These are phyloP conservation scores for Gleditsia sinensis DNA, from an alignment of 306 rosid genomes.

Conservation along the genomic window DNA sequence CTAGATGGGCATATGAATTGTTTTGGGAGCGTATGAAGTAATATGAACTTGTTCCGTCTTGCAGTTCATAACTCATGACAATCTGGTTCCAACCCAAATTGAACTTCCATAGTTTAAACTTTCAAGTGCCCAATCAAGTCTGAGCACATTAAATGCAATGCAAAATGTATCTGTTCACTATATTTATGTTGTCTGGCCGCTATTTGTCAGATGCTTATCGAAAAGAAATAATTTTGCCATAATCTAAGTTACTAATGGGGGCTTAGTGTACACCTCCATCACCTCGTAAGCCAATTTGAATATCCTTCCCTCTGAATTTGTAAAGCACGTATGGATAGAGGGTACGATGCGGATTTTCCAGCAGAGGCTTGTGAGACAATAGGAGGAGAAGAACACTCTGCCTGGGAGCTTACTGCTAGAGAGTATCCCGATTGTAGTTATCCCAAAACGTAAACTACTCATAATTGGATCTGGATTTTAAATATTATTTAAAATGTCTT, in stretches of 20 bases:
- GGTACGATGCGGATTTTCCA: background rate
- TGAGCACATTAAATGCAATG: background rate
- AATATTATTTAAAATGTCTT: background rate
- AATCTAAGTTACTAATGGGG: background rate
- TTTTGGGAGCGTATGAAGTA: no score
- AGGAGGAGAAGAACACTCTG: background rate
- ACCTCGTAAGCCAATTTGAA: background rate
- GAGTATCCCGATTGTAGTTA: background rate
- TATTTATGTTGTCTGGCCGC: no score
- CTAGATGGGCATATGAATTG: no score
- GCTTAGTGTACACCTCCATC: no score
- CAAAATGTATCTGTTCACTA: background rate
- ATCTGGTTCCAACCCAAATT: no score
- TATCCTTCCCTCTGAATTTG: background rate
- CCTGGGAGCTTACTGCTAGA: background rate
- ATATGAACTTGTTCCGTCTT: no score
- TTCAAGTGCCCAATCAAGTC: background rate
- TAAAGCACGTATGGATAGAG: background rate
- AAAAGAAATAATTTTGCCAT: background rate
- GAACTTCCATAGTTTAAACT: no score
- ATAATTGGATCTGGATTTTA: background rate
- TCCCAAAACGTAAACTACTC: background rate
- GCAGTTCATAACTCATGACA: no score
- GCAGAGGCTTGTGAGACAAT: background rate
- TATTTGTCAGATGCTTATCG: background rate